Conservation (phyloP, 352 stramenopile genomes). For the Blastocystis sp. region DNA sequence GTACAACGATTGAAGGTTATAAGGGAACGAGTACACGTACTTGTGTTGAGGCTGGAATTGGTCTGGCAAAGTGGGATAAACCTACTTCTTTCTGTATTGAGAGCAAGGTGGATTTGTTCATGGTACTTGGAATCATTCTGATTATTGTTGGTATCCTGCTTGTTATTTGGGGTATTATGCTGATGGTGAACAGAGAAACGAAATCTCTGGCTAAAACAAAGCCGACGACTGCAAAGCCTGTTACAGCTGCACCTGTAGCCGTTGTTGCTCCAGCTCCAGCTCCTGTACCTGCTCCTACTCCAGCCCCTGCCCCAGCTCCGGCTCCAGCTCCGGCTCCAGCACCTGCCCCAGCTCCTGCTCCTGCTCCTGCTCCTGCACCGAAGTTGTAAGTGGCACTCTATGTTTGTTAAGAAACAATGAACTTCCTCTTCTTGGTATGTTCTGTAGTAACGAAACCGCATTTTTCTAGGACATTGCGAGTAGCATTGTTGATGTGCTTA, state of each 20-base stretch:
- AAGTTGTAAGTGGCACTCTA: neutral
- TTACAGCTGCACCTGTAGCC: neutral
- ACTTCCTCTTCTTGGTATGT: slow-evolving; percentile 58
- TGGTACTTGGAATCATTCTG: slow-evolving; percentile 18
- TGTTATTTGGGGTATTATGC: slow-evolving; percentile 4
- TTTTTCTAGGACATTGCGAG: slow-evolving; percentile 64
- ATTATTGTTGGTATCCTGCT: slow-evolving; percentile 14
- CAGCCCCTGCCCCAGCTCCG: neutral
- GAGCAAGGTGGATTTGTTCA: slow-evolving; percentile 42
- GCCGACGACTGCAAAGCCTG: neutral
- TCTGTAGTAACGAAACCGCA: slow-evolving; percentile 36
- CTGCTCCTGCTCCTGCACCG: neutral
- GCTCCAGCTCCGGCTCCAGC: neutral
- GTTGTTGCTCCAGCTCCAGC: neutral
- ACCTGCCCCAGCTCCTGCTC: neutral
- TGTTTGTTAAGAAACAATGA: slow-evolving; percentile 37
- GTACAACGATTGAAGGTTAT: neutral
- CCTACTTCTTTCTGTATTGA: neutral
- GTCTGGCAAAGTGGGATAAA: neutral
- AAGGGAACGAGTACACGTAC: neutral
- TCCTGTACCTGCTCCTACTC: neutral
- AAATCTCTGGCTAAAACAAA: neutral
- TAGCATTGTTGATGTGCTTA: slow-evolving; percentile 66
- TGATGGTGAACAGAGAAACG: slow-evolving; percentile 6
- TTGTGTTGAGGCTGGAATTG: neutral